Evolutionary conservation across 1,284 basidiomycete species (phyloP).

Genomic region (Moesziomyces globuligerus): DNA sequence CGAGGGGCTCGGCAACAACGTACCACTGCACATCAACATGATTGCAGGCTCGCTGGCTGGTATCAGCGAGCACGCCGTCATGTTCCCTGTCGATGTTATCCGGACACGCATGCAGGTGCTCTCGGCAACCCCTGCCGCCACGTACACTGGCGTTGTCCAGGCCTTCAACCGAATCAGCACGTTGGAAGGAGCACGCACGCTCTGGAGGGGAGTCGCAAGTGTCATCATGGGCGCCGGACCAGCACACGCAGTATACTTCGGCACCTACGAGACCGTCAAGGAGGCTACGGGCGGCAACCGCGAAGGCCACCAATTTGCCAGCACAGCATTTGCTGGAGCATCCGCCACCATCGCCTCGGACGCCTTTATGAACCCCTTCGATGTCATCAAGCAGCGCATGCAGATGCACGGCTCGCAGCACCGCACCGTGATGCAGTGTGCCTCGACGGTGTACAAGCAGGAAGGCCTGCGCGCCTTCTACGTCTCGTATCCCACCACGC

Average conservation of each 20-base stretch:
- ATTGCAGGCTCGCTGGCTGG: slow-evolving; percentile 95
- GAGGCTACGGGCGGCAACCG: slow-evolving; percentile 89
- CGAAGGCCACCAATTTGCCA: slow-evolving; percentile 81
- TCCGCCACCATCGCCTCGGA: slow-evolving; percentile 94
- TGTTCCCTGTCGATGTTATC: slow-evolving; percentile 98
- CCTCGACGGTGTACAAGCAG: slow-evolving; percentile 80
- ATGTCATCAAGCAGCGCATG: slow-evolving; percentile 99
- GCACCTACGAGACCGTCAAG: slow-evolving; percentile 92
- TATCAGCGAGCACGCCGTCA: slow-evolving; percentile 98
- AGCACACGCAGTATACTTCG: slow-evolving; percentile 98
- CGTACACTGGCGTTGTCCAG: slow-evolving; percentile 87
- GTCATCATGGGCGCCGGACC: slow-evolving; percentile 97
- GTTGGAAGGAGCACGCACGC: slow-evolving; percentile 86
- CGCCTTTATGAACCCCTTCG: slow-evolving; percentile 99
- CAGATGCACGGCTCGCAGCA: slow-evolving; percentile 92
- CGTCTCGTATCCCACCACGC: slow-evolving; percentile 95
- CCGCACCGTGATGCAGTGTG: slow-evolving; percentile 83
- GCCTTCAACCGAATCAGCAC: slow-evolving; percentile 89
- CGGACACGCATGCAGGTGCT: slow-evolving; percentile 99
- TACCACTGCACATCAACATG: slow-evolving; percentile 80
- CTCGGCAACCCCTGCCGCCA: slow-evolving; percentile 78
- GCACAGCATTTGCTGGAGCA: slow-evolving; percentile 90
- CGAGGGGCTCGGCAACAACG: slow-evolving; percentile 61
- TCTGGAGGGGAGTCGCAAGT: slow-evolving; percentile 97
- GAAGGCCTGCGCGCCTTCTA: slow-evolving; percentile 96